Evolutionary conservation across 805 yeast genomes (phyloP), one percentile per base, ranked within the genome.

Genomic region (Sugiyamaella boreocaroliniensis): DNA sequence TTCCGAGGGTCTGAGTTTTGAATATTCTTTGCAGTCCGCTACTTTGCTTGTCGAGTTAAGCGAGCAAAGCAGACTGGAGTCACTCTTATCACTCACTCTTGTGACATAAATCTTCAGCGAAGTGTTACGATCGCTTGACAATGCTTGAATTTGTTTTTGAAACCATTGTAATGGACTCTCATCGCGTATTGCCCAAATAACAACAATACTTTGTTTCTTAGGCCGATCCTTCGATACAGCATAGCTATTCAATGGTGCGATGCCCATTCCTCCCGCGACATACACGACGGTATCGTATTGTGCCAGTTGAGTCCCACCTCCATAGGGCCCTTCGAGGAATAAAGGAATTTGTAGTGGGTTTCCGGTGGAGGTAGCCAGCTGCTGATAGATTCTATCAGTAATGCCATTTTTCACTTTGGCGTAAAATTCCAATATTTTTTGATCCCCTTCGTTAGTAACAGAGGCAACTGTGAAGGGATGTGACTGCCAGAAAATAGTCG

Each of bases 401-500:
- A 54, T 42, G 4, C 64, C 64, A 1, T 50, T 47, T 19, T 49
- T 48, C 4, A 52, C 54, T 29, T 51, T 43, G 15, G 52, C 52
- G 44, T 57, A 51, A 15, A 60, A 26, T 18, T 43, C 45, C 12
- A 61, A 22, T 15, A 51, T 45, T 15, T 52, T 53, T 5, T 54
- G 34, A n/a, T 47, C 53, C 5, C 51, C 51, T 16, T 45, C 47
- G 7, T 47, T 49, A 6, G 55, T 48, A 55, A 52, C 34, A 22
- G 15, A 56, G 29, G 51, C 49, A 20, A 66, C 45, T 0, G 90
- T 82, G 68, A 86, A 85, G 4, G 92, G 92, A 65, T 85, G 89
- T 4, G 85, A 79, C 64, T 85, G 88, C 82, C 83, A 83, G 65
- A 83, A 81, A 37, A 74, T 67, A 1, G 68, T 61, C 12, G 77